Evolutionary conservation across 306 rosid genomes (phyloP), one percentile per base, ranked within the genome.

Genomic region (Begonia peltatifolia): DNA sequence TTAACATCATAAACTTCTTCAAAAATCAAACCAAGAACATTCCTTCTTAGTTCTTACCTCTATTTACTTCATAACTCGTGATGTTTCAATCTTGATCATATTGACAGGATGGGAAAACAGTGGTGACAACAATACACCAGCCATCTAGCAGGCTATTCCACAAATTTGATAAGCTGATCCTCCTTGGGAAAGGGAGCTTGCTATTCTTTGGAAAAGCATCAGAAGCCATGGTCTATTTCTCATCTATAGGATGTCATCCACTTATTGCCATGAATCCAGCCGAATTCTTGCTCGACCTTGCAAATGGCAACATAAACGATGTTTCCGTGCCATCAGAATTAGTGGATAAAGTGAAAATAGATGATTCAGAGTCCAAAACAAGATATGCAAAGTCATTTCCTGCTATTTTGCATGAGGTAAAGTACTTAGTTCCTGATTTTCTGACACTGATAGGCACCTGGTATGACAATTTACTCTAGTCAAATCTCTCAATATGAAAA

Each of bases 211-310:
- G 99, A 59, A 86, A 90, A 75, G 94, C 96, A 63, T 75, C 94
- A 44, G 93, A 83, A 63, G 73, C 79, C 55, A 79, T 83, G 76
- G 30, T 12, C n/a, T 90, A 86, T 62, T 90, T 90, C 81, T 76
- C 86, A 47, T 79, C 94, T 6, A 75, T 86, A 38, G 99, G 96
- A 53, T 90, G 94, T 23, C 63, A 87, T 17, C 96, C 99, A n/a
- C 82, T 90, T 13, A 83, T 90, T 59, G 67, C 99, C 59, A 90
- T 83, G 99, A 90, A 90, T 54, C 99, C 99, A 1, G 96, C 99
- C 9, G 99, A 90, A 72, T 90, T 83, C 71, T 67, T 90, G 75
- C 71, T 90, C 36, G 99, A 90, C 77, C 93, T 90, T 62, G 94
- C 99, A 10, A 90, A 86, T 41, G 99, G 99, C 55, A 90, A 83